Base-by-base conservation (phyloP, 192 early-diverging fungal species). In the Pilobolus umbonatus region DNA sequence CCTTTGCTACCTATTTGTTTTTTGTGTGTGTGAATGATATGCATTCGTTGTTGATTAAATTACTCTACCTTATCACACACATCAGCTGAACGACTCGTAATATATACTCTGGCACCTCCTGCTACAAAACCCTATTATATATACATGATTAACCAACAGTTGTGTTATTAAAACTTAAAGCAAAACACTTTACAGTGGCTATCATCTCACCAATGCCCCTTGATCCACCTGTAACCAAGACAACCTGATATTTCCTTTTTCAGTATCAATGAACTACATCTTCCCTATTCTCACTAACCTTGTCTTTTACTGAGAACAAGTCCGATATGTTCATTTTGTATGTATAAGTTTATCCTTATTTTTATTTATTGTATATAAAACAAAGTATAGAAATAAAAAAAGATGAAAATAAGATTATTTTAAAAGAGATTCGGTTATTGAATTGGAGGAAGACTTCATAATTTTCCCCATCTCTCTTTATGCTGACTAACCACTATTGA, bases 61-160 rank as follows among this genome's bases (percentile, higher is more conserved):
- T n/a, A n/a, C n/a, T n/a, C n/a, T n/a, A n/a, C 83, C 55, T 77
- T 69, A 25, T 83, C 79, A 45, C 82, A 80, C 2, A 80, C 81
- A 3, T 68, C 50, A 5, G 71, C 74, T 50, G 86, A 89, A 58
- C 95, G 87, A 25, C 88, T 87, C 21, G 88, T 84, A 60, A 98
- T 95, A 67, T 98, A 98, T 14, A 98, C 95, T 62, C 78, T 88
- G 50, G 90, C 92, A 4, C 95, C 95, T 75, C 90, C 89, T 61
- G 80, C 83, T 36, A 95, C 84, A 57, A 94, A 87, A 8, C 87
- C 88, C 53, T 42, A n/a, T 15, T 42, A 12, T 81, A 57, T 15
- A 51, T 0, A 22, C 19, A 19, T 6, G 43, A 21, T 46, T 43
- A 38, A 24, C 31, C 2, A 48, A 29, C 28, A 43, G 3, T 28